Conservation (phyloP, 1,139 yeast genomes). For the Saccharomyces hybrid region DNA sequence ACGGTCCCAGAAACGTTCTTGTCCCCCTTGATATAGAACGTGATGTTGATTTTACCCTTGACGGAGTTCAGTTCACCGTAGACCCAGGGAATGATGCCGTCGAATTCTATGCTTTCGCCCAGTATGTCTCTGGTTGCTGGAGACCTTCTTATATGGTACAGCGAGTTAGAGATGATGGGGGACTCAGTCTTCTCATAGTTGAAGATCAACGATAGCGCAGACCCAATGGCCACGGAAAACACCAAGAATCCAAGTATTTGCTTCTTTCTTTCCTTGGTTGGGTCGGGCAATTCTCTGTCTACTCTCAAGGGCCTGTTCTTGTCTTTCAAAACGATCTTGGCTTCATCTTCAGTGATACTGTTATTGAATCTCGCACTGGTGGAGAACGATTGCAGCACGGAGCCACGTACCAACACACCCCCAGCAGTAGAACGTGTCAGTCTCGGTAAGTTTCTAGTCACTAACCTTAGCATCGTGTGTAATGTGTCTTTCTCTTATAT, state of each 20-base stretch:
- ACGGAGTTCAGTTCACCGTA: conserved; percentile 78
- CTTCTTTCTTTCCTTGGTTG: conserved; percentile 44
- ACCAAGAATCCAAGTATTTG: conserved; percentile 49
- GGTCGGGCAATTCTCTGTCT: conserved; percentile 69
- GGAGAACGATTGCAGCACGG: conserved; percentile 3
- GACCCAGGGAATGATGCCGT: conserved; percentile 79
- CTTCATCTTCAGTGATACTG: conserved; percentile 8
- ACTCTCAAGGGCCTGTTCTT: conserved; percentile 44
- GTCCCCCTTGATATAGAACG: conserved; percentile 62
- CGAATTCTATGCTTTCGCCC: conserved; percentile 71
- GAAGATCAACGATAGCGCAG: conserved; percentile 64
- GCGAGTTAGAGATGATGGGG: conserved; percentile 80
- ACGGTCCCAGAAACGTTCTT: conserved; percentile 42
- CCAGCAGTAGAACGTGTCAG: background rate
- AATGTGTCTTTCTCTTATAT: background rate
- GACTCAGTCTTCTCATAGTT: conserved; percentile 88
- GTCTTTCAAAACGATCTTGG: conserved; percentile 19
- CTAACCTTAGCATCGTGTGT: background rate
- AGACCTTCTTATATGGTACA: conserved; percentile 78
- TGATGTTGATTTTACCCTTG: conserved; percentile 69
- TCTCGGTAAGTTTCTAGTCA: background rate
- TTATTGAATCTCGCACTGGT: conserved; percentile 5
- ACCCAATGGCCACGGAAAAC: conserved; percentile 58
- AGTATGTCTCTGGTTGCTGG: conserved; percentile 53
- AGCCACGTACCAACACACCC: conserved; percentile 1